Evolutionary conservation across 257 asterid species (phyloP).

Genomic region (Gardenia jasminoides): DNA sequence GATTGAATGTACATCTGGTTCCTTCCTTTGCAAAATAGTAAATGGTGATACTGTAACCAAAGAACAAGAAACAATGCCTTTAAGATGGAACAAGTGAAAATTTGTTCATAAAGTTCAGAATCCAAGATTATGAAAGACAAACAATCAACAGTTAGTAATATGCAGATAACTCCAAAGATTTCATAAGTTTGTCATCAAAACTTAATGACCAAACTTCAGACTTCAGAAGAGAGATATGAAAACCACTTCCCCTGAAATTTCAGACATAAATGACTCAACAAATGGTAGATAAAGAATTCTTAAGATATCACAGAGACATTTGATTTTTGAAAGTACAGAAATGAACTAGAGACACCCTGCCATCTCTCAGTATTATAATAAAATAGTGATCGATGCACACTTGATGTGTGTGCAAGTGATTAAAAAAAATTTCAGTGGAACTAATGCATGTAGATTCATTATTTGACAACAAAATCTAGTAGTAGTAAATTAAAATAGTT

Average conservation of each 20-base stretch:
- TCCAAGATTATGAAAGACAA: not conserved
- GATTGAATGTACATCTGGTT: conserved; percentile 48
- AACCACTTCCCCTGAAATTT: not conserved
- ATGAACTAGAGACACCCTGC: not conserved
- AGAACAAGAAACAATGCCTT: conserved; percentile 17
- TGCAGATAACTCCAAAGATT: not conserved
- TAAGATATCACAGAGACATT: not conserved
- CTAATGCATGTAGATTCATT: too few species aligned
- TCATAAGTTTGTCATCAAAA: not conserved
- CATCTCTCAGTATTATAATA: not conserved
- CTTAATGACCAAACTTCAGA: not conserved
- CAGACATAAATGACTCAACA: not conserved
- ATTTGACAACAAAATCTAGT: too few species aligned
- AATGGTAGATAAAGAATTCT: not conserved
- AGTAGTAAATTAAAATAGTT: too few species aligned
- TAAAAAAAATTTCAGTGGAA: too few species aligned
- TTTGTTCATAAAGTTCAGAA: not conserved
- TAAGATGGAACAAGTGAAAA: not conserved
- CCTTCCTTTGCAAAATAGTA: conserved; percentile 87
- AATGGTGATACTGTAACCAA: conserved; percentile 64
- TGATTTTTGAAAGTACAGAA: not conserved
- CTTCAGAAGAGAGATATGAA: not conserved
- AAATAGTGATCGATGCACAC: too few species aligned
- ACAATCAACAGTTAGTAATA: not conserved
- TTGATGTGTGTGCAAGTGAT: too few species aligned